Evolutionary conservation across 2,329 filamentous ascomycete genomes (phyloP).

Genomic region (Fusarium xyrophilum): DNA sequence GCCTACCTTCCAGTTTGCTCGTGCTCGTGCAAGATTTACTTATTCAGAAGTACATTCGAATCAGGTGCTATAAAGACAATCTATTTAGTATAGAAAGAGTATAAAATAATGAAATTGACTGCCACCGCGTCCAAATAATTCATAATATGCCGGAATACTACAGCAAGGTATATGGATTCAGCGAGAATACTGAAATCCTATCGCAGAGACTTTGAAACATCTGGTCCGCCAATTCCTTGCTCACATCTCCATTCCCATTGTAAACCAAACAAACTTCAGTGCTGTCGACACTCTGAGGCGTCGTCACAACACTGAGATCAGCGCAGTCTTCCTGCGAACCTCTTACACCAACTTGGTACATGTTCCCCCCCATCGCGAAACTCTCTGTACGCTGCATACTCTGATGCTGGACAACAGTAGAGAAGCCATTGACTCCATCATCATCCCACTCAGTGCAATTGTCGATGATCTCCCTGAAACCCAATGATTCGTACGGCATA

Average conservation of each 20-base stretch:
- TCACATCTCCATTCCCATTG: slow-evolving; percentile 2
- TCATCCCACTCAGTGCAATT: slow-evolving; percentile 37
- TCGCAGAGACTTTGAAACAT: slow-evolving; percentile 22
- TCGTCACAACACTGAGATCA: slow-evolving; percentile 37
- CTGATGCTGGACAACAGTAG: slow-evolving; percentile 39
- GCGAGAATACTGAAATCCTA: slow-evolving; percentile 12
- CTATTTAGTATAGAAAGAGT: fast-evolving
- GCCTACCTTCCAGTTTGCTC: no score
- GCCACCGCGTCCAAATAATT: fast-evolving
- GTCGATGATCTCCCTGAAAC: slow-evolving; percentile 36
- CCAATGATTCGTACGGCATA: slow-evolving; percentile 37
- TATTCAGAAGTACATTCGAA: fast-evolving
- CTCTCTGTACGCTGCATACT: slow-evolving; percentile 28
- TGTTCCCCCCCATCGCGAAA: slow-evolving; percentile 23
- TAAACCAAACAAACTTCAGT: slow-evolving; percentile 35
- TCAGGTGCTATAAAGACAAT: not conserved
- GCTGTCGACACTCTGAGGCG: slow-evolving; percentile 11
- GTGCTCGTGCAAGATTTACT: no score
- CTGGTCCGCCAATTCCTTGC: not conserved
- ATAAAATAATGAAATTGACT: not conserved
- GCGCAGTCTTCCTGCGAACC: slow-evolving; percentile 30
- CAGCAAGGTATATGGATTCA: not conserved
- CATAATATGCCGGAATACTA: fast-evolving
- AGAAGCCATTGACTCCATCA: slow-evolving; percentile 25
- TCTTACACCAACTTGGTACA: slow-evolving; percentile 29